A percentile compares a stretch with the other conserved stretches of the same genome.
Evolutionary conservation across 768 basidiomycete species (phyloP).

Genomic region (Suillus ampliporus): DNA sequence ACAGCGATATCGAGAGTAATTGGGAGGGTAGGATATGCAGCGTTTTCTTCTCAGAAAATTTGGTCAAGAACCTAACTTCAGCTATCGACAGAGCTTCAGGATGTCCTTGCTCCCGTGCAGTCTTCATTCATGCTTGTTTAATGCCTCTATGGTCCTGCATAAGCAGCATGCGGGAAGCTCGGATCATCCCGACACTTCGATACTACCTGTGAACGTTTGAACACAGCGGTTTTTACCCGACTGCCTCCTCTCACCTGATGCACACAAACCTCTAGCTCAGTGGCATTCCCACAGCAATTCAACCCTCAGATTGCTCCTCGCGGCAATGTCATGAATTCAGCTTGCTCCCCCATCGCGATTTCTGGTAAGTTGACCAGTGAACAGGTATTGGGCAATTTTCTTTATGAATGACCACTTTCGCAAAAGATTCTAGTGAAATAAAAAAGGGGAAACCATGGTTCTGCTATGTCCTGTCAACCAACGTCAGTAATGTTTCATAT

Average conservation of each 20-base stretch:
- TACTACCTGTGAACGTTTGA: not conserved
- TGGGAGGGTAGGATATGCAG: not conserved
- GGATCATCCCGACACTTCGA: not conserved
- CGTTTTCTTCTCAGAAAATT: not conserved
- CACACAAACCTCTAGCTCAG: not conserved
- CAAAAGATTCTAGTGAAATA: not conserved
- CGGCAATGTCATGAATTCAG: not conserved
- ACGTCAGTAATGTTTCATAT: not conserved
- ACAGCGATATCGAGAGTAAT: not conserved
- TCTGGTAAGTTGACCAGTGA: not conserved
- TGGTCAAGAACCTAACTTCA: not conserved
- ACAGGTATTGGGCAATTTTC: not conserved
- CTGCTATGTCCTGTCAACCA: not conserved
- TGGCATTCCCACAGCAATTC: not conserved
- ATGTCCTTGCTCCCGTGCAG: not conserved
- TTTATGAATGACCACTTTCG: not conserved
- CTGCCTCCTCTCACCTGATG: not conserved
- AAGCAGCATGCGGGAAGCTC: not conserved
- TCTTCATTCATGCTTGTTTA: not conserved
- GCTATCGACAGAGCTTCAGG: too few relatives aligned
- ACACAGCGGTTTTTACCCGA: not conserved
- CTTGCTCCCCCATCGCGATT: not conserved
- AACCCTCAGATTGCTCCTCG: not conserved
- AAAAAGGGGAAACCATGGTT: not conserved
- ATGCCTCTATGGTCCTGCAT: not conserved